Conservation (phyloP, 2,329 filamentous ascomycete species). For the Penicillium glabrum region DNA sequence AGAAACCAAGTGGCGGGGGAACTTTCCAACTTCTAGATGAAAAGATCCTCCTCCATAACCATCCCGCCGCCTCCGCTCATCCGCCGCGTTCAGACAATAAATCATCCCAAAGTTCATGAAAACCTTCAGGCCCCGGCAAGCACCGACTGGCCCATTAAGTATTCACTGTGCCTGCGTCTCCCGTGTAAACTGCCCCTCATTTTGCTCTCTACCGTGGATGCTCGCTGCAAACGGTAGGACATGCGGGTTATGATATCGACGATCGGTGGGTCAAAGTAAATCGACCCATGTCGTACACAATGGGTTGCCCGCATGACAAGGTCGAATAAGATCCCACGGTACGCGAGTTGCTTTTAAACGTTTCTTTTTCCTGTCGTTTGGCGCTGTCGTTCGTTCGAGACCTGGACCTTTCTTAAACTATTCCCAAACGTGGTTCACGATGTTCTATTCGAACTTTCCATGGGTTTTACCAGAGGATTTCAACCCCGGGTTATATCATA, state of each 20-base stretch:
- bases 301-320: conserved; percentile 14
- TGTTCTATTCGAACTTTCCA: not conserved
- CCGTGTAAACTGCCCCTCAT: not conserved
- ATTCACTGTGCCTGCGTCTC: conserved; percentile 16
- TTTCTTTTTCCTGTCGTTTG: not conserved
- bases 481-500: not conserved
- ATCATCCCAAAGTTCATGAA: not conserved
- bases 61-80: not conserved
- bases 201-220: not conserved
- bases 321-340: conserved; percentile 14
- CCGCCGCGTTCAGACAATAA: conserved; percentile 2
- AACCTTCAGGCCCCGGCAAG: conserved; percentile 16
- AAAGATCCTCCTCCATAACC: not conserved
- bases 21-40: not conserved
- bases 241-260: conserved; percentile 15
- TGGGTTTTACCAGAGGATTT: not conserved
- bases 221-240: conserved; percentile 16
- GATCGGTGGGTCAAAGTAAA: conserved; percentile 9
- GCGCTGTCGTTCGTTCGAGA: not conserved
- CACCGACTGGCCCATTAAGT: conserved; percentile 15
- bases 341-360: conserved; percentile 10
- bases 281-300: conserved; percentile 9
- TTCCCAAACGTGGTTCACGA: not conserved
- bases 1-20: not conserved
- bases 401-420: not conserved